These are phyloP conservation scores for Chamaecyparis obtusa DNA, from an alignment of 75 land plant species.

Conservation along the genomic window DNA sequence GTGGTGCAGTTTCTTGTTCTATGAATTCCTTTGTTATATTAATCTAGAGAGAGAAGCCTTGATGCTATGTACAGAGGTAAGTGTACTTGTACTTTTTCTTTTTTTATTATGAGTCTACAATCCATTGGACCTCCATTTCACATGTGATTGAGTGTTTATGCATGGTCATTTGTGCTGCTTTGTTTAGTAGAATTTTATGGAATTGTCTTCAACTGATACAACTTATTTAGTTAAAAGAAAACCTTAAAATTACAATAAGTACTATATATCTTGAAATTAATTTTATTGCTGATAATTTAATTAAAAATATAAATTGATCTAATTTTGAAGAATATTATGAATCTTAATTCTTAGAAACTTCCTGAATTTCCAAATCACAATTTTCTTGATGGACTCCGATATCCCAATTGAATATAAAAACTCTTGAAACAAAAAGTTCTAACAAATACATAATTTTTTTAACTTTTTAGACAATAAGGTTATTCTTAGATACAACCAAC, in stretches of 20 bases:
- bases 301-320: background rate
- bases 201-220: background rate
- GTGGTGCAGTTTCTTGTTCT: background rate
- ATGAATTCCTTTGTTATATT: background rate
- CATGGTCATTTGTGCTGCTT: background rate
- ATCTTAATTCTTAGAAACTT: background rate
- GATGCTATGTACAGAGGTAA: conserved; percentile 2
- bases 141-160: background rate
- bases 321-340: background rate
- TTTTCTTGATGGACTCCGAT: too few relatives aligned
- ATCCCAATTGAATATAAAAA: background rate
- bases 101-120: background rate
- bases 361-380: background rate
- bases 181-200: background rate
- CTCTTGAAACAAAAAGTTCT: background rate
- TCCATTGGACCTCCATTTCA: background rate
- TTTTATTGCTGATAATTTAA: background rate
- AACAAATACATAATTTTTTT: background rate
- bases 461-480: background rate
- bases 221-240: too few relatives aligned
- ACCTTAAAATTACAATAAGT: too few relatives aligned
- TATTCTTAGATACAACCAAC: background rate
- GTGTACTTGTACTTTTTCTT: conserved; percentile 6
- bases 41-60: too few relatives aligned
- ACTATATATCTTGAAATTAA: background rate